Base-by-base conservation (phyloP, 208 protist species). In the Acanthamoeba royreba region DNA sequence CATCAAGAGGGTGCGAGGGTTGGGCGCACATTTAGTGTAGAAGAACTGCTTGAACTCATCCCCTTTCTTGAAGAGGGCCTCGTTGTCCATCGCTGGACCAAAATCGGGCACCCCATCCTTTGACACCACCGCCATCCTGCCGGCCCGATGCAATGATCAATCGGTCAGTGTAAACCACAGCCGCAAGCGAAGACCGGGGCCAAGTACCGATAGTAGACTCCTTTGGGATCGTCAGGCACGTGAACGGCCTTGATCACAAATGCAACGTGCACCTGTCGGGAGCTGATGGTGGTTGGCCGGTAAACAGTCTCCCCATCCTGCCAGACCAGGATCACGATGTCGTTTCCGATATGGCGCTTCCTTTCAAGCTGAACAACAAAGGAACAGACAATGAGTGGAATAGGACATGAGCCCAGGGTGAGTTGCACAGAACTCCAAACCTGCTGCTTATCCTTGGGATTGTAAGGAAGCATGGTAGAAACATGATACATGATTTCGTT, bases 401-500 rank as follows among this genome's bases (percentile, higher is more conserved):
- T 40, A 81, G 7, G 25, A 42, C 3, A 81, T 4, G 7, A 81
- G 28, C n/a, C n/a, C n/a, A n/a, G n/a, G n/a, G n/a, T n/a, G n/a
- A n/a, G n/a, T n/a, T n/a, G 52, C 19, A 61, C 19, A 47, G 69
- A 81, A 38, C 15, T 46, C 7, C 19, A 22, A 11, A 91, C 85
- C 49, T 91, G 85, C 46, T 91, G 85, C 85, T 91, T 91, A 28
- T 91, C 85, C 43, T 53, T 46, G 8, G 85, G 85, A 35, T 91
- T 94, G 43, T 94, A 93, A 5, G 95, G 95, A 46, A 96, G 49
- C 85, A 96, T 72, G 1, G 95, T 91, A 1, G 94, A 93, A 17
- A 96, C 94, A 47, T 96, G 95, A 63, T 93, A 96, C 93, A 95
- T 96, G 0, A 96, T 92, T 40, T 96, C 95, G 58, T 95, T 95